Evolutionary conservation across 257 asterid genomes (phyloP).

Genomic region (Rehmannia glutinosa): DNA sequence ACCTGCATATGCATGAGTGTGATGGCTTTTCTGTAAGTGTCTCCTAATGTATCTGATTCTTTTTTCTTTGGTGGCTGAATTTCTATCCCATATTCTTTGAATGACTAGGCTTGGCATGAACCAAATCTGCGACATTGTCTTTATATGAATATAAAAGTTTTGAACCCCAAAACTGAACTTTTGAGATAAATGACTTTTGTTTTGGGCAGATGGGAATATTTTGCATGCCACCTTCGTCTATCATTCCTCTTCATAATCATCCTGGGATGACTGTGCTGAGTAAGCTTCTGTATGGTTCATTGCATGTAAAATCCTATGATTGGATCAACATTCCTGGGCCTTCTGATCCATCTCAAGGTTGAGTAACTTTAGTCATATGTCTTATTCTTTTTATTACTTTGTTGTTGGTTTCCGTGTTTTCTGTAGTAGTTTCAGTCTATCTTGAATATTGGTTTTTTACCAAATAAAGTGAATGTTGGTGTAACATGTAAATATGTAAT

Average conservation of each 20-base stretch:
- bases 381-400: slow-evolving; percentile 3
- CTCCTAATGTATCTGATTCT: background rate
- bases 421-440: background rate
- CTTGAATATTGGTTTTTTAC: slow-evolving; percentile 1
- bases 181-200: slow-evolving; percentile 13
- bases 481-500: background rate
- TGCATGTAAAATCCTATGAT: slow-evolving; percentile 84
- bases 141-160: background rate
- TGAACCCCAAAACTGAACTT: slow-evolving; percentile 1
- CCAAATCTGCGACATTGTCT: background rate
- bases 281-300: slow-evolving; percentile 90
- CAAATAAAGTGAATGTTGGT: slow-evolving; percentile 1
- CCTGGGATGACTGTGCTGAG: slow-evolving; percentile 99
- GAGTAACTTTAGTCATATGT: slow-evolving; percentile 17
- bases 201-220: slow-evolving; percentile 91
- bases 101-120: no score
- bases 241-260: slow-evolving; percentile 97
- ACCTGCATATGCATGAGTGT: slow-evolving; percentile 84
- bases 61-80: background rate
- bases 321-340: slow-evolving; percentile 78
- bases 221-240: slow-evolving; percentile 90
- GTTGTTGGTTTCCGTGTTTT: slow-evolving; percentile 6
- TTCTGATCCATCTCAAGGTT: slow-evolving; percentile 75
- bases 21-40: slow-evolving; percentile 85
- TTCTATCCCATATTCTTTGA: background rate